These are phyloP conservation scores for Calonectria henricotiae DNA, from an alignment of 2,329 filamentous ascomycete species.

Conservation along the genomic window DNA sequence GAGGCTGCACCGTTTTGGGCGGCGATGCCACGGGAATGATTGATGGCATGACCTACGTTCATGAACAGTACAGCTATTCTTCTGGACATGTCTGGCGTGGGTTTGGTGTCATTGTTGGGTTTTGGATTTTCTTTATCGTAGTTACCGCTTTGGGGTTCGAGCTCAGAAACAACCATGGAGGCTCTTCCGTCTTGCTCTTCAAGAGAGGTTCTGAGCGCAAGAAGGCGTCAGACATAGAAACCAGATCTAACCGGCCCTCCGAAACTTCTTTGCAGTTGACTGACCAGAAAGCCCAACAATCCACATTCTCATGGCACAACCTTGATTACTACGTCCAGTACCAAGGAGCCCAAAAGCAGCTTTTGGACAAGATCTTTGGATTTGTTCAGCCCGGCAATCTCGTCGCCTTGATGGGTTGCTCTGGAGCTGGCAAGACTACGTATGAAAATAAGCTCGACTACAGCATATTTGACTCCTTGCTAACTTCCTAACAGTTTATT, in stretches of 20 bases:
- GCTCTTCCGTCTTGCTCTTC: constrained; percentile 39
- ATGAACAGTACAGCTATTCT: constrained; percentile 67
- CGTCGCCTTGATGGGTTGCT: constrained; percentile 85
- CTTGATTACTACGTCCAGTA: constrained; percentile 81
- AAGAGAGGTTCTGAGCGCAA: constrained; percentile 30
- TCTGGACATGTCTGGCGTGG: constrained; percentile 77
- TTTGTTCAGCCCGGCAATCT: constrained; percentile 87
- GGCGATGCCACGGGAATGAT: constrained; percentile 67
- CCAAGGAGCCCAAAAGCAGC: constrained; percentile 68
- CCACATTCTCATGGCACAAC: constrained; percentile 80
- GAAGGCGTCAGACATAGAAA: constrained; percentile 57
- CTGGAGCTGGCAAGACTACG: constrained; percentile 87
- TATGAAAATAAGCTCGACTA: constrained; percentile 3
- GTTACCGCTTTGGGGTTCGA: constrained; percentile 80
- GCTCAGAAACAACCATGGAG: constrained; percentile 50
- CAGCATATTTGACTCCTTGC: not conserved
- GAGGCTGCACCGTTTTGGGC: constrained; percentile 66
- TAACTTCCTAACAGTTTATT: constrained; percentile 61
- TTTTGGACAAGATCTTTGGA: constrained; percentile 79
- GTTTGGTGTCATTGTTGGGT: constrained; percentile 81
- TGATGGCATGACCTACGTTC: constrained; percentile 69
- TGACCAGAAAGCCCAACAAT: constrained; percentile 67
- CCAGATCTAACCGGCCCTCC: constrained; percentile 16
- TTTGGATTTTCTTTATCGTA: constrained; percentile 79
- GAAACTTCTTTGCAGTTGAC: constrained; percentile 17